phyloP scores from a whole-genome alignment of 805 yeast genomes.

The Teunomyces funiuensis region DNA sequence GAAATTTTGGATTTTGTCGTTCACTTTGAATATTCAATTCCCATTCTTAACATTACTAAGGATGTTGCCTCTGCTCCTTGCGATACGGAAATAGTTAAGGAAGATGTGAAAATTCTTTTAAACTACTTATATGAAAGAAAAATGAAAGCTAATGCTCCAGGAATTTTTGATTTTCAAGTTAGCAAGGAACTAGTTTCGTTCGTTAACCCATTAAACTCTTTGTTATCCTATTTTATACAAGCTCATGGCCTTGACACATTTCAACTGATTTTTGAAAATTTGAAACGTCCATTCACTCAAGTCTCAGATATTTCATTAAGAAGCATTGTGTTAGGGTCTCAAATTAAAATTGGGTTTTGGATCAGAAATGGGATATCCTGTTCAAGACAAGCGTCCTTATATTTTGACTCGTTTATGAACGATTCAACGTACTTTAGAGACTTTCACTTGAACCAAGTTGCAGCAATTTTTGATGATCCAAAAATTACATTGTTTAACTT shows the following conservation, averaged over 20 bases:
- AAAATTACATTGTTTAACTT: constrained; percentile 35
- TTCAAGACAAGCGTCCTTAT: constrained; percentile 49
- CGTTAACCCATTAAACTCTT: constrained; percentile 58
- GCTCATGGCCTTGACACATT: constrained; percentile 27
- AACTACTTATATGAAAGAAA: constrained; percentile 29
- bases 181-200: constrained; percentile 54
- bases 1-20: constrained; percentile 52
- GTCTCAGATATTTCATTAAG: constrained; percentile 60
- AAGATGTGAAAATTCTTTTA: constrained; percentile 32
- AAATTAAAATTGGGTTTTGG: constrained; percentile 68
- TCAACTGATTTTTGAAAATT: constrained; percentile 10
- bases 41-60: constrained; percentile 43
- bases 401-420: constrained; percentile 42
- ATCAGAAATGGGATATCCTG: constrained; percentile 66
- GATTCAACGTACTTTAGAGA: constrained; percentile 45
- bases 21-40: constrained; percentile 49
- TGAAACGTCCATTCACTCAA: constrained; percentile 37
- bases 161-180: constrained; percentile 40
- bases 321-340: constrained; percentile 60
- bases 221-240: constrained; percentile 48
- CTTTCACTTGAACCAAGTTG: constrained; percentile 46
- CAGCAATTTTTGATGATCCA: constrained; percentile 40
- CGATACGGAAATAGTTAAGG: constrained; percentile 17
- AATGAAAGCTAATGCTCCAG: constrained; percentile 22
- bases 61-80: constrained; percentile 25